Percentiles rank a stretch among this genome's conserved stretches.
Conservation (phyloP, 75 land plant genomes). For the Larix kaempferi region DNA sequence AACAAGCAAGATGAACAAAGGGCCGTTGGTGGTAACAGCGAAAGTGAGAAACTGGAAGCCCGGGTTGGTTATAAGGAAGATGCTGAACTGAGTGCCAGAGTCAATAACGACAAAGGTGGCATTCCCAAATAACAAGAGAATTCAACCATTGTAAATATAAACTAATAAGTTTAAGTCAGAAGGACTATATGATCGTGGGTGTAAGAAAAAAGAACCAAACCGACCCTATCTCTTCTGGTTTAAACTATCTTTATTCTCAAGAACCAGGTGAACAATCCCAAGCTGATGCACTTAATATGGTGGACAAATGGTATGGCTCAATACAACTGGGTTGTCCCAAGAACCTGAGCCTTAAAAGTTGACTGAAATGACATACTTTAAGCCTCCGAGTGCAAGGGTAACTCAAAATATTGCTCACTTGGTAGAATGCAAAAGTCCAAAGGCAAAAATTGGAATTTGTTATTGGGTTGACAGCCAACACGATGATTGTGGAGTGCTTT, state of each 20-base stretch:
- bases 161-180: not conserved
- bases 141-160: not conserved
- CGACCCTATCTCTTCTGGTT: constrained; percentile 29
- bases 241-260: too few species aligned
- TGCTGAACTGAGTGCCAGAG: not conserved
- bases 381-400: constrained; percentile 20
- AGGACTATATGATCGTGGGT: not conserved
- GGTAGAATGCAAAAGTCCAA: constrained; percentile 16
- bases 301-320: constrained; percentile 46
- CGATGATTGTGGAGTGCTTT: constrained; percentile 45
- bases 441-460: constrained; percentile 21
- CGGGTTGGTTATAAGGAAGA: constrained; percentile 7
- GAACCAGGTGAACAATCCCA: too few species aligned
- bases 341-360: constrained; percentile 17
- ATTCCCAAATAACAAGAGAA: not conserved
- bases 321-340: constrained; percentile 26
- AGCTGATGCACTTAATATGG: constrained; percentile 57
- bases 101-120: not conserved
- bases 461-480: constrained; percentile 52
- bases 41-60: constrained; percentile 7
- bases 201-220: not conserved
- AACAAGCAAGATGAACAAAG: not conserved
- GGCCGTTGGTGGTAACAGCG: not conserved
- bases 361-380: not conserved
- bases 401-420: constrained; percentile 33